phyloP scores from a whole-genome alignment of 257 asterid genomes.

The Fraxinus quadrangulata region DNA sequence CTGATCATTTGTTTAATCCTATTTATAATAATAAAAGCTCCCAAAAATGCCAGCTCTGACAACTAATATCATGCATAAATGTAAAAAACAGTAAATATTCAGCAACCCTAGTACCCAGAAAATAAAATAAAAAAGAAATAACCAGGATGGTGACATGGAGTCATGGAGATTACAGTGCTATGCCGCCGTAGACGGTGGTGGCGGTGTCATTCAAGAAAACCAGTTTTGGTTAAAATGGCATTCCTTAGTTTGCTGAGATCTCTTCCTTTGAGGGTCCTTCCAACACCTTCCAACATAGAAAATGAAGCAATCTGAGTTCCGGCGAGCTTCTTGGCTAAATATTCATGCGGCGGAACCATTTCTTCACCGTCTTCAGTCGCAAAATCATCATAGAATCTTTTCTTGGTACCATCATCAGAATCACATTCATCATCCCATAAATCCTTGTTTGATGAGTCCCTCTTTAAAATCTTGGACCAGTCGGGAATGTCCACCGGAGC shows the following conservation, averaged over 20 bases:
- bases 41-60: slow-evolving; percentile 11
- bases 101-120: background rate
- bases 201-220: slow-evolving; percentile 38
- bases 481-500: slow-evolving; percentile 35
- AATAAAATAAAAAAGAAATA: background rate
- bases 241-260: slow-evolving; percentile 46
- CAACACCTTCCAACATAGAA: slow-evolving; percentile 58
- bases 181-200: background rate
- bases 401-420: slow-evolving; percentile 4
- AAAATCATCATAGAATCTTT: background rate
- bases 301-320: slow-evolving; percentile 37
- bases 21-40: background rate
- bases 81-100: background rate
- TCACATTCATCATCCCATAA: slow-evolving; percentile 24
- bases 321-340: slow-evolving; percentile 32
- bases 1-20: background rate
- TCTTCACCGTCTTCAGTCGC: slow-evolving; percentile 22
- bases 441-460: slow-evolving; percentile 26
- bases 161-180: background rate
- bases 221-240: slow-evolving; percentile 46
- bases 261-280: slow-evolving; percentile 59
- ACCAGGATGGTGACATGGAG: background rate
- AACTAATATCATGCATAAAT: slow-evolving; percentile 4
- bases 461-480: slow-evolving; percentile 38
- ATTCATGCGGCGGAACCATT: slow-evolving; percentile 45